These are phyloP conservation scores for Camellia granthamiana DNA, from an alignment of 148 eudicot species.

Conservation along the genomic window DNA sequence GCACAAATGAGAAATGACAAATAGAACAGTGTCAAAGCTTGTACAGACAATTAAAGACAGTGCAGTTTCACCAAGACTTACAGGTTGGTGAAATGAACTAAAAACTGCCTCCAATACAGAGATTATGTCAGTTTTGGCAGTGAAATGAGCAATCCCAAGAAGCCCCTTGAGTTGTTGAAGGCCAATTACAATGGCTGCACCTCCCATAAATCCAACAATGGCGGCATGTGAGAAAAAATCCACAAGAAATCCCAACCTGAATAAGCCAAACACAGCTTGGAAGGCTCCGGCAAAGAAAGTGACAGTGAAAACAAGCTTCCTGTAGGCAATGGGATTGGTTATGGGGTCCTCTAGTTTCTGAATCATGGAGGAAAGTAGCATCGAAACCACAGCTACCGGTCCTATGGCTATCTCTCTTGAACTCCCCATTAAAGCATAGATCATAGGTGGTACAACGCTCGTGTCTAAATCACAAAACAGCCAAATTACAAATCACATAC, in stretches of 20 bases:
- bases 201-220: constrained; percentile 33
- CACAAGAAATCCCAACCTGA: constrained; percentile 32
- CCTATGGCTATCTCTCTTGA: constrained; percentile 54
- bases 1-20: background rate
- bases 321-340: constrained; percentile 25
- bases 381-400: constrained; percentile 50
- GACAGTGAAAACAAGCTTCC: constrained; percentile 42
- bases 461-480: constrained; percentile 12
- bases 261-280: constrained; percentile 41
- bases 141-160: constrained; percentile 22
- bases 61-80: constrained; percentile 3
- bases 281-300: constrained; percentile 46
- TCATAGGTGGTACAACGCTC: constrained; percentile 46
- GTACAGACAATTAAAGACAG: background rate
- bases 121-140: constrained; percentile 21
- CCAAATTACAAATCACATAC: background rate
- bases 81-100: constrained; percentile 20
- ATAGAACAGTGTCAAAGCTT: background rate
- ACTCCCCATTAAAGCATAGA: constrained; percentile 54
- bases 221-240: constrained; percentile 29
- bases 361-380: constrained; percentile 37
- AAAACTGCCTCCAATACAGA: constrained; percentile 21
- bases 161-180: constrained; percentile 29
- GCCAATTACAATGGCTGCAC: constrained; percentile 32
- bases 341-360: constrained; percentile 34